phyloP scores from a whole-genome alignment of 2,329 filamentous ascomycete species.

The Plectosphaerella cucumerina region DNA sequence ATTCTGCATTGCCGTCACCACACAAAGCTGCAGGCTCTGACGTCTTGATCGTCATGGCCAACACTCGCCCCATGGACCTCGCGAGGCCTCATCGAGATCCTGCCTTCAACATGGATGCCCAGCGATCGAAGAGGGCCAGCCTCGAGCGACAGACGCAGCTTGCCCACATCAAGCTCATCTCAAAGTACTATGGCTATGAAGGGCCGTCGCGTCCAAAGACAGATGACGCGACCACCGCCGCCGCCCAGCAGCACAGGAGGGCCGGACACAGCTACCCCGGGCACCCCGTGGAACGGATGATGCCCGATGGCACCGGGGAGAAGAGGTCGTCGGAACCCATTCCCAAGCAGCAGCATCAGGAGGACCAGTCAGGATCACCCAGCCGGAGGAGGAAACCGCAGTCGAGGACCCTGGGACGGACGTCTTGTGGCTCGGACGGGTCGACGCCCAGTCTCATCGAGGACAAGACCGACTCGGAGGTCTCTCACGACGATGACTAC shows the following conservation, averaged over 20 bases:
- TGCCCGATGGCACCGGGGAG: constrained; percentile 1
- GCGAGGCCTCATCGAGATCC: not conserved
- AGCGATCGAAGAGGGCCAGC: constrained; percentile 4
- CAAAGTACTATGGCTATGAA: constrained; percentile 35
- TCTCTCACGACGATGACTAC: constrained; percentile 46
- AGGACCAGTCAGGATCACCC: constrained; percentile 5
- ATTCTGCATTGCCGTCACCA: constrained; percentile 6
- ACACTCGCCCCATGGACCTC: constrained; percentile 1
- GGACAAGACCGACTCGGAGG: constrained; percentile 46
- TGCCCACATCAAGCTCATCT: constrained; percentile 32
- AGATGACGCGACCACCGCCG: constrained; percentile 12
- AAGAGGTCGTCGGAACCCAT: constrained; percentile 3
- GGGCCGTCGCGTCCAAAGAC: constrained; percentile 32
- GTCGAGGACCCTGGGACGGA: constrained; percentile 22
- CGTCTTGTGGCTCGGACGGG: constrained; percentile 40
- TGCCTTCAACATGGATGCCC: not conserved
- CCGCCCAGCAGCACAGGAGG: constrained; percentile 8
- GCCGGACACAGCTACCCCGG: constrained; percentile 8
- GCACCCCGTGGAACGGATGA: not conserved
- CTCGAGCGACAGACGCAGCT: constrained; percentile 33
- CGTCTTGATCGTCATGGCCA: constrained; percentile 7
- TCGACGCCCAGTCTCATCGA: constrained; percentile 47
- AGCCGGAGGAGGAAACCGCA: constrained; percentile 4
- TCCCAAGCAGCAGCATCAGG: not conserved
- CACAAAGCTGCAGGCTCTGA: constrained; percentile 3